Conservation (phyloP, 345 rosid genomes). For the Salix caprea region DNA sequence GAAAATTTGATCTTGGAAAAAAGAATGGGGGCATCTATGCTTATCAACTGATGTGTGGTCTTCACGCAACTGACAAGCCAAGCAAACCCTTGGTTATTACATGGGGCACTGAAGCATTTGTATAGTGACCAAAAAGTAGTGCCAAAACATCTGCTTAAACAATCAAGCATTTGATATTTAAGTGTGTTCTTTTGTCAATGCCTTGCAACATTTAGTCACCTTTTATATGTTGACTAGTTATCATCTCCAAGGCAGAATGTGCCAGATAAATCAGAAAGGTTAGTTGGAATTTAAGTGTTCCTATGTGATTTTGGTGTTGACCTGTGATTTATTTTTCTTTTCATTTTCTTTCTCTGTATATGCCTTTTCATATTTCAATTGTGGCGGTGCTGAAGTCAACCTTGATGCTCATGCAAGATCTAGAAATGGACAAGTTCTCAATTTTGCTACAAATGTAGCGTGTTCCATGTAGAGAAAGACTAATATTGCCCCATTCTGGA, state of each 20-base stretch:
- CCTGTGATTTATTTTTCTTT: background rate
- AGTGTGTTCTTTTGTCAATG: background rate
- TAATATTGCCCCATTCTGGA: background rate
- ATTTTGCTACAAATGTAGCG: background rate
- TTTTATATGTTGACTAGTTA: background rate
- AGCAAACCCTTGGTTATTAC: background rate
- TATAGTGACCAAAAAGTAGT: background rate
- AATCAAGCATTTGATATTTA: background rate
- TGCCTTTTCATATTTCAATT: background rate
- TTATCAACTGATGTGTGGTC: background rate
- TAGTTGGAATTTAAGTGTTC: background rate
- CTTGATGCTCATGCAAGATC: background rate
- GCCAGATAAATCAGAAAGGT: background rate
- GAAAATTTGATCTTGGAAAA: background rate
- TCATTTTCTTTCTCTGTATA: background rate
- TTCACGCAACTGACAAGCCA: background rate
- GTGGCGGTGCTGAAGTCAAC: background rate
- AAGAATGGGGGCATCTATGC: background rate
- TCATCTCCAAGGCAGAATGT: background rate
- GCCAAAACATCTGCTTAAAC: background rate
- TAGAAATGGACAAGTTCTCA: background rate
- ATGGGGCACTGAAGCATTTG: background rate
- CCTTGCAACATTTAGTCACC: no score
- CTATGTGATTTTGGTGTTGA: background rate
- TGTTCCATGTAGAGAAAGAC: background rate